phyloP scores from a whole-genome alignment of 2,329 filamentous ascomycete genomes.

The Fusarium tricinctum region DNA sequence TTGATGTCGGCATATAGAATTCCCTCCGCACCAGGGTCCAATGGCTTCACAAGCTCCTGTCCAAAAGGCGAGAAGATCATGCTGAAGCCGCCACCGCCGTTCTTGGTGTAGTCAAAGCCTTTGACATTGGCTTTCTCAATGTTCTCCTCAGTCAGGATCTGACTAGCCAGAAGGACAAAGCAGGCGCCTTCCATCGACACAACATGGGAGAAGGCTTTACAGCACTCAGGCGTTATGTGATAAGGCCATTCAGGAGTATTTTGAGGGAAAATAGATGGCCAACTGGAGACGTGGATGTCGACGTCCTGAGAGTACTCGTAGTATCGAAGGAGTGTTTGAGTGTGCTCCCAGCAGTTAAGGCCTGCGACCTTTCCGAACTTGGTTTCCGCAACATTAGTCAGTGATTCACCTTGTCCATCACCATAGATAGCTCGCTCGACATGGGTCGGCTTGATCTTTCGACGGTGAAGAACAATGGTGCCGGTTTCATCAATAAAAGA shows the following conservation, averaged over 20 bases:
- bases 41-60: constrained; percentile 47
- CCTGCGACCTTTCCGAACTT: constrained; percentile 58
- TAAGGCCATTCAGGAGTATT: constrained; percentile 41
- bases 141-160: constrained; percentile 60
- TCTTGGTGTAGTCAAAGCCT: constrained; percentile 48
- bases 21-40: constrained; percentile 50
- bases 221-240: constrained; percentile 44
- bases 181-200: constrained; percentile 69
- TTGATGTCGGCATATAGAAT: constrained; percentile 58
- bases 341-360: constrained; percentile 65
- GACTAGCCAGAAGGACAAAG: constrained; percentile 67
- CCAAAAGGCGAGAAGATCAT: constrained; percentile 54
- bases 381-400: constrained; percentile 56
- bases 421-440: constrained; percentile 65
- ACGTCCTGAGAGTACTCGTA: constrained; percentile 60
- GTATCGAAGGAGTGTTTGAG: constrained; percentile 63
- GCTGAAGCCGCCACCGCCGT: constrained; percentile 44
- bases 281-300: constrained; percentile 62
- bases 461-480: constrained; percentile 56
- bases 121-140: constrained; percentile 46
- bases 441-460: constrained; percentile 67
- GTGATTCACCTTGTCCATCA: constrained; percentile 57
- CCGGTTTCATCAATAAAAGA: constrained; percentile 59
- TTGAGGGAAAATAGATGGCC: constrained; percentile 54
- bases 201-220: constrained; percentile 59